These are phyloP conservation scores for Aspergillus sp. DNA, from an alignment of 2,329 filamentous ascomycete genomes.

Conservation along the genomic window DNA sequence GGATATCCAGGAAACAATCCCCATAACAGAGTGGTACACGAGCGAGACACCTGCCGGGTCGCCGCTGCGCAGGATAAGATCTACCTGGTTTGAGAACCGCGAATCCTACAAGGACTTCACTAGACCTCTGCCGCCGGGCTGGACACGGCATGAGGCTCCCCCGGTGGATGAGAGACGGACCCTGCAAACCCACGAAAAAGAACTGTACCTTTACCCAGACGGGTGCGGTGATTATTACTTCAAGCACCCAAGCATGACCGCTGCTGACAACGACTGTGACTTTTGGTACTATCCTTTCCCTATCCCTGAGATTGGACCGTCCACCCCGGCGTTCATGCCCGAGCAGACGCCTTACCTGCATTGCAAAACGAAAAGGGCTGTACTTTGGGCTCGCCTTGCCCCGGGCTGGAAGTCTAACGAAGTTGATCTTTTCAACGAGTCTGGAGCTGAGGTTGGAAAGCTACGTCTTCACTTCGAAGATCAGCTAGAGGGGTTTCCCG, in stretches of 20 bases:
- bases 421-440: background rate
- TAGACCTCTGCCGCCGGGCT: background rate
- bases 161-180: background rate
- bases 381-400: background rate
- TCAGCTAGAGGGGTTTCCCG: background rate
- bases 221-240: background rate
- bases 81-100: background rate
- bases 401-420: background rate
- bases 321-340: background rate
- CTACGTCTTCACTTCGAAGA: background rate
- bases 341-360: background rate
- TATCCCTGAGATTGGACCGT: background rate
- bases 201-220: background rate
- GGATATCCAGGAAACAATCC: background rate
- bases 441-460: background rate
- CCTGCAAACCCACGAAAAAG: fast-evolving
- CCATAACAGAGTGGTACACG: background rate
- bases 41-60: background rate
- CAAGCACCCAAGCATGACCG: background rate
- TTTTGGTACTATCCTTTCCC: background rate
- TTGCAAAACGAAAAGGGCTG: background rate
- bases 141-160: background rate
- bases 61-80: background rate
- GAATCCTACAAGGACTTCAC: background rate
- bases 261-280: background rate